Conservation (phyloP, 495 filamentous ascomycete species). For the Thermothielavioides terrestris region DNA sequence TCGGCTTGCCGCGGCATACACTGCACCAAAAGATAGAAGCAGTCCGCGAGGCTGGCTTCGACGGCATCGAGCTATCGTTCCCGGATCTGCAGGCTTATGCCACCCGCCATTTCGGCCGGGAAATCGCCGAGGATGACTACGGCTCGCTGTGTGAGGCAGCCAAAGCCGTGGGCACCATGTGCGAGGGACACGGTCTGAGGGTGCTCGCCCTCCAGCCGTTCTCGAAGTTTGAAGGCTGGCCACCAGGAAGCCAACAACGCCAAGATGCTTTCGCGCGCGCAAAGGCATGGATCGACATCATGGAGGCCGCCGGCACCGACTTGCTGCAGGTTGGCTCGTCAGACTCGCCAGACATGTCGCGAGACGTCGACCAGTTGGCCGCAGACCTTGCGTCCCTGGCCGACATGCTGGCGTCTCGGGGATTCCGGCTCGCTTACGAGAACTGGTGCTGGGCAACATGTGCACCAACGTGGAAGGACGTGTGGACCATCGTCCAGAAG, state of each 20-base stretch:
- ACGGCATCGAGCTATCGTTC: conserved; percentile 65
- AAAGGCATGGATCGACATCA: conserved; percentile 61
- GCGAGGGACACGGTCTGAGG: conserved; percentile 42
- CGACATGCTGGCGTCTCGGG: conserved; percentile 50
- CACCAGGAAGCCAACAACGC: conserved; percentile 43
- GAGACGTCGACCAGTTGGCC: conserved; percentile 42
- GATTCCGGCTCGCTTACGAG: conserved; percentile 63
- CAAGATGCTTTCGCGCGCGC: conserved; percentile 59
- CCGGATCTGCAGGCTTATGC: conserved; percentile 65
- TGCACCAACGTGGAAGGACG: conserved; percentile 57
- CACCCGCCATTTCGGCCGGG: conserved; percentile 37
- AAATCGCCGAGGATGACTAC: conserved; percentile 49
- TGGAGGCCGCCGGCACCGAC: conserved; percentile 61
- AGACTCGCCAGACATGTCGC: conserved; percentile 49
- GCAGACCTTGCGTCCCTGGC: conserved; percentile 55
- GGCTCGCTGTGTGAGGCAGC: conserved; percentile 44
- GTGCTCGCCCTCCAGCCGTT: conserved; percentile 77
- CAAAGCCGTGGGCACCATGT: conserved; percentile 44
- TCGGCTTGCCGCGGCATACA: conserved; percentile 34
- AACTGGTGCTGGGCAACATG: conserved; percentile 81
- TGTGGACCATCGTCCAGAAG: conserved; percentile 56
- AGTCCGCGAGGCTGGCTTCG: conserved; percentile 57
- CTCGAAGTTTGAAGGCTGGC: conserved; percentile 74
- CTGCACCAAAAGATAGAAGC: conserved; percentile 59
- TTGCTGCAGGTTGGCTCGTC: conserved; percentile 74